Base-by-base conservation (phyloP, 345 rosid genomes). In the Lagerstroemia speciosa region DNA sequence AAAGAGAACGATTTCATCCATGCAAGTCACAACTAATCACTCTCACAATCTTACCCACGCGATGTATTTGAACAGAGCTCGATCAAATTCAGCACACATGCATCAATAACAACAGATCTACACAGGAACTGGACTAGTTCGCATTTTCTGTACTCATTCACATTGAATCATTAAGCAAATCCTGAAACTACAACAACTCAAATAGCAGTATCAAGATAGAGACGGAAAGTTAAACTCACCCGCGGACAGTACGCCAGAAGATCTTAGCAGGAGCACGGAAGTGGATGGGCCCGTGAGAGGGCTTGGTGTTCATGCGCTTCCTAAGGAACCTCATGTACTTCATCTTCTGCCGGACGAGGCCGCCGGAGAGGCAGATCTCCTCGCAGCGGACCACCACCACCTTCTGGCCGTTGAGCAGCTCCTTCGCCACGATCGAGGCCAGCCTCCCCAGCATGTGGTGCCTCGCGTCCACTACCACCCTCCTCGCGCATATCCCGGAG, bases 241-340 rank as follows among this genome's bases (percentile, higher is more conserved):
- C 96, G 3, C 93, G 95, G 65, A 92, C 80, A 11, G 92, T 92
- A 29, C 95, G 91, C 98, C 90, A 92, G 72, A 92, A 76, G 86
- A 90, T 92, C 86, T 92, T 92, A 24, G 96, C 81, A n/a, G 98
- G 96, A 64, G 94, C 89, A 3, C 98, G 83, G 86, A 92, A 90
- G 61, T 90, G 96, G 75, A 92, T 86, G 70, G 96, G 95, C 36
- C 98, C 98, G 15, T 90, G 95, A 66, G 98, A 92, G 32, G 98
- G 98, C 71, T 92, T 90, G 31, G 98, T 92, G 84, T 90, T 90
- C 97, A 90, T 92, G 55, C 93, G 93, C 81, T 90, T 87, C 72
- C 98, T 83, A 19, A 92, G 87, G 76, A 92, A 92, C 66, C 98
- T 68, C 88, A 93, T 66, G 83, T 87, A 90, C 87, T 93, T 93